Evolutionary conservation across 2,329 filamentous ascomycete species (phyloP), one percentile per base, ranked within the genome.

Genomic region (Fusarium sp.): DNA sequence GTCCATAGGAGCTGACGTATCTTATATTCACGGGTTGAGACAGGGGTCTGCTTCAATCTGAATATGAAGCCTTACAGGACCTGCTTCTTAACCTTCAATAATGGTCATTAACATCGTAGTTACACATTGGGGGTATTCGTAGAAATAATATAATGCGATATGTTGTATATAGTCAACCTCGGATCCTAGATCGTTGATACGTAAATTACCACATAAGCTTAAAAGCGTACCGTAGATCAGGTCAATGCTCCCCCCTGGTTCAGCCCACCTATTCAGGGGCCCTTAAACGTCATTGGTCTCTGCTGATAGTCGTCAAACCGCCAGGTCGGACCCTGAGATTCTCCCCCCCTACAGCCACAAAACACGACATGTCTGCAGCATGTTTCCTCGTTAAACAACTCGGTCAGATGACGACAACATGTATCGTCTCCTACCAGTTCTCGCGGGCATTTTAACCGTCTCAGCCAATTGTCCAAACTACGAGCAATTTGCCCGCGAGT

Each of bases 401-500:
- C 51, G 35, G 35, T 39, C 46, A 31, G 29, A 44, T 58, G 61
- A 58, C 47, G 61, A 31, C 49, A 11, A 44, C 44, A 67, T 62
- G 65, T 31, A 46, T 36, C 48, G 32, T 34, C 26, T 51, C 7
- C 3, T 61, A 11, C 22, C 38, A 6, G 15, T 58, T n/a, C 11
- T 65, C 15, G 56, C 48, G 11, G 58, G 58, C 25, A 44, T 61
- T n/a, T 62, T 65, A 15, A 64, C 58, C 12, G 67, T 67, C 13
- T 68, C 69, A 19, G 60, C 70, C 24, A 58, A 71, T 22, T 78
- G 76, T 49, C 76, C 76, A 25, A 70, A 71, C 38, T 78, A 75
- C 54, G 73, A 75, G 44, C 52, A 71, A 45, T 78, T 76, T 45
- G 75, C 76, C 19, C 70, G 68, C 24, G 43, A 73, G 10, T 65